A percentile compares a stretch with the other conserved stretches of the same genome.
phyloP scores from a whole-genome alignment of 805 yeast species.

The Candida qinlingensis region DNA sequence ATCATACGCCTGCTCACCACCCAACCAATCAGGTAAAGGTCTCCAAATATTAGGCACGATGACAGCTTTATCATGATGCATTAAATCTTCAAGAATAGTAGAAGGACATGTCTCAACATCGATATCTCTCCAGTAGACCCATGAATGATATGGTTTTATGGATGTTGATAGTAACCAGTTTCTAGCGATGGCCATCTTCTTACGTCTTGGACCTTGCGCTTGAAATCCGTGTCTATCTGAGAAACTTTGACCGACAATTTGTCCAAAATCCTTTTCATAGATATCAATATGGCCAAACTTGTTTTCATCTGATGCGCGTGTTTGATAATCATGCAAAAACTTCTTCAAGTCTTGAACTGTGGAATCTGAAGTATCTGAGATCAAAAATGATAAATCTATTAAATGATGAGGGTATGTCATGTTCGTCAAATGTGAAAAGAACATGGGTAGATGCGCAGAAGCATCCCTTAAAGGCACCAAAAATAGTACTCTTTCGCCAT shows the following conservation, averaged over 20 bases:
- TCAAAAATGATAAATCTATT: constrained; percentile 79
- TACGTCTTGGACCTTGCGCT: constrained; percentile 93
- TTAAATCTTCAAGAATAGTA: constrained; percentile 82
- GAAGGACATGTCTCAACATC: constrained; percentile 91
- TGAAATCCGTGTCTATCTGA: constrained; percentile 92
- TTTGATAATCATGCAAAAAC: constrained; percentile 59
- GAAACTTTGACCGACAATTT: constrained; percentile 86
- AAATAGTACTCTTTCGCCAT: constrained; percentile 71
- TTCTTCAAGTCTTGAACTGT: constrained; percentile 66
- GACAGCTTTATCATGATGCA: constrained; percentile 87
- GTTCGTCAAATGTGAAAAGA: constrained; percentile 73
- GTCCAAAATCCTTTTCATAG: constrained; percentile 90
- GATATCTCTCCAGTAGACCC: constrained; percentile 98
- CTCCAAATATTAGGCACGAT: constrained; percentile 95
- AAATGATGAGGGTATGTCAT: constrained; percentile 84
- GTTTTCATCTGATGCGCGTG: constrained; percentile 51
- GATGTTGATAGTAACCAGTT: constrained; percentile 91
- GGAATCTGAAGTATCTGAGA: constrained; percentile 85
- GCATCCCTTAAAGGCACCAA: constrained; percentile 94
- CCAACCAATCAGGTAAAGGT: constrained; percentile 82
- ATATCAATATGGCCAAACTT: constrained; percentile 83
- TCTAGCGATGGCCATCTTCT: constrained; percentile 92
- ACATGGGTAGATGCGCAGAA: constrained; percentile 82
- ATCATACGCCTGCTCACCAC: constrained; percentile 81
- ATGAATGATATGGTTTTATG: constrained; percentile 84